Evolutionary conservation across 768 basidiomycete genomes (phyloP).

Genomic region (Termitomyces sp.): DNA sequence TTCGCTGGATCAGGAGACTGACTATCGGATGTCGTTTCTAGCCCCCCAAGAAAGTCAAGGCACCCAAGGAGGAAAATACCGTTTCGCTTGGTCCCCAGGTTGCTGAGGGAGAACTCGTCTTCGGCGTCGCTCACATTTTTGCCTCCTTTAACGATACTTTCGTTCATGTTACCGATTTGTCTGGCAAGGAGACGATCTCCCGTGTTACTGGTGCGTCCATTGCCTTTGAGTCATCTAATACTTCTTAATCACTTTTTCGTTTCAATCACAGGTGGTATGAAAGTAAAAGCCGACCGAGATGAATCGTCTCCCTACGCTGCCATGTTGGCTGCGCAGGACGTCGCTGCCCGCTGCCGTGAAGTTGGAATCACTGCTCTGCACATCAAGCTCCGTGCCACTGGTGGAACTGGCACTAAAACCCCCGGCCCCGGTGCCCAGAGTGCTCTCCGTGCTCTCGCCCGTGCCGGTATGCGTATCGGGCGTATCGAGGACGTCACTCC

Average conservation of each 20-base stretch:
- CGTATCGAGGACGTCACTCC: slow-evolving; percentile 99
- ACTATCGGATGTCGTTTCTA: slow-evolving; percentile 28
- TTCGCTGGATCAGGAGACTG: slow-evolving; percentile 43
- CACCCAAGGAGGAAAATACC: slow-evolving; percentile 73
- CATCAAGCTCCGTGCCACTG: slow-evolving; percentile 98
- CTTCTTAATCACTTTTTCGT: not conserved
- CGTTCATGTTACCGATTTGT: slow-evolving; percentile 98
- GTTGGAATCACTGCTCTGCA: slow-evolving; percentile 98
- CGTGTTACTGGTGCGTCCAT: slow-evolving; percentile 82
- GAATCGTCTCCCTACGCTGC: slow-evolving; percentile 97
- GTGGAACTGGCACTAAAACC: slow-evolving; percentile 97
- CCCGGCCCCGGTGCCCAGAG: slow-evolving; percentile 98
- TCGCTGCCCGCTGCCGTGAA: slow-evolving; percentile 94
- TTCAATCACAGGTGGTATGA: slow-evolving; percentile 80
- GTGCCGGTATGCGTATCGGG: slow-evolving; percentile 97
- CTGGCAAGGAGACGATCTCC: slow-evolving; percentile 98
- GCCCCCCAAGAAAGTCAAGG: slow-evolving; percentile 84
- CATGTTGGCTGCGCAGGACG: slow-evolving; percentile 98
- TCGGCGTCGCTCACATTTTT: slow-evolving; percentile 98
- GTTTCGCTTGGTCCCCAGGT: slow-evolving; percentile 95
- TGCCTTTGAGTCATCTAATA: not conserved
- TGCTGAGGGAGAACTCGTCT: slow-evolving; percentile 94
- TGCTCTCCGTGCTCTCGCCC: slow-evolving; percentile 95
- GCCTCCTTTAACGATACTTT: slow-evolving; percentile 99
- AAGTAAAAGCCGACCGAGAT: slow-evolving; percentile 99